phyloP scores from a whole-genome alignment of 1,284 basidiomycete genomes.

The Trichosporon ovoides region DNA sequence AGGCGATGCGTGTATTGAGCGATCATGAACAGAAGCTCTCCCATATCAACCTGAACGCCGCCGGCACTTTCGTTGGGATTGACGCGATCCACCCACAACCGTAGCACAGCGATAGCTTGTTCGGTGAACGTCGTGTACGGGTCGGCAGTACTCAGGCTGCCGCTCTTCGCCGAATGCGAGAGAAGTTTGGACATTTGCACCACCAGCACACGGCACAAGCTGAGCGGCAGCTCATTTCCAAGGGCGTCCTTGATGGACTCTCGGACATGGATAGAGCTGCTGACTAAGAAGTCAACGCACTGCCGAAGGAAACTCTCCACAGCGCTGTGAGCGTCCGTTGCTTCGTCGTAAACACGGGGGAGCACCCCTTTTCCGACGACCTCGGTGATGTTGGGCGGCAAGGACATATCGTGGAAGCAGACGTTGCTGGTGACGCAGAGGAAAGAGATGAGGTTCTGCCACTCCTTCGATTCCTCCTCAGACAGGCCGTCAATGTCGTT shows the following conservation, averaged over 20 bases:
- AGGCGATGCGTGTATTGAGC: slow-evolving; percentile 64
- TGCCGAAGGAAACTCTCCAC: slow-evolving; percentile 63
- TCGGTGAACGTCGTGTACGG: slow-evolving; percentile 65
- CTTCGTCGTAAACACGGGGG: slow-evolving; percentile 63
- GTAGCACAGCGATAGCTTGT: slow-evolving; percentile 65
- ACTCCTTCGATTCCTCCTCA: slow-evolving; percentile 67
- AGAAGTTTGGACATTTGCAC: slow-evolving; percentile 62
- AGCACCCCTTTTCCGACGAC: slow-evolving; percentile 60
- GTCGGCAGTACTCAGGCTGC: slow-evolving; percentile 55
- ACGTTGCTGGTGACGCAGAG: slow-evolving; percentile 69
- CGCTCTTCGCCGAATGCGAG: slow-evolving; percentile 29
- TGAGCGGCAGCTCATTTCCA: slow-evolving; percentile 68
- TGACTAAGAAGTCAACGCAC: slow-evolving; percentile 64
- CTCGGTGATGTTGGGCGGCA: slow-evolving; percentile 49
- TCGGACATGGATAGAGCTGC: slow-evolving; percentile 60
- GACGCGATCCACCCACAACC: slow-evolving; percentile 69
- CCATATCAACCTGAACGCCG: slow-evolving; percentile 63
- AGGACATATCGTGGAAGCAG: slow-evolving; percentile 50
- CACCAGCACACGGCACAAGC: slow-evolving; percentile 62
- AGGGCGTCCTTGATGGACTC: slow-evolving; percentile 74
- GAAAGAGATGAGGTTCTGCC: slow-evolving; percentile 82
- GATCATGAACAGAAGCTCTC: slow-evolving; percentile 60
- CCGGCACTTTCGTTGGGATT: slow-evolving; percentile 58
- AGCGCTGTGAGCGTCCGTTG: slow-evolving; percentile 55
- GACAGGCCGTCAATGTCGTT: slow-evolving; percentile 37